Conservation (phyloP, 2,329 filamentous ascomycete genomes). For the Hypoxylon sp. region DNA sequence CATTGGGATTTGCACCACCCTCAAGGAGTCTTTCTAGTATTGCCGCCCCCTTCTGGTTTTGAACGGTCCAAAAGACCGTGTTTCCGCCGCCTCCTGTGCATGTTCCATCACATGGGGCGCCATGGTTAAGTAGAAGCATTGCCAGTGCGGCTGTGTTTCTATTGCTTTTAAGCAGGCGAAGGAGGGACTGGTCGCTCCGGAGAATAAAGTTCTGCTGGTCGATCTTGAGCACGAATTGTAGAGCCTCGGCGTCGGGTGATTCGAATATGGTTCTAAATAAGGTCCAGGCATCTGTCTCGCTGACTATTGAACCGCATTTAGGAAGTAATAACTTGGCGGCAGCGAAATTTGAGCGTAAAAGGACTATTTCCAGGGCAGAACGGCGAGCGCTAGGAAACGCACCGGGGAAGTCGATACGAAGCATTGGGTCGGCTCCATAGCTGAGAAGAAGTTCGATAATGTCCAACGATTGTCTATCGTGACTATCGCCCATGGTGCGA, state of each 20-base stretch:
- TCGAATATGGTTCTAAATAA: not conserved
- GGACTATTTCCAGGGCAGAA: slow-evolving; percentile 19
- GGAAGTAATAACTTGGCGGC: slow-evolving; percentile 14
- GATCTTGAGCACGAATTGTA: slow-evolving; percentile 5
- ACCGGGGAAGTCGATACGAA: not conserved
- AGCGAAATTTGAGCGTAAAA: not conserved
- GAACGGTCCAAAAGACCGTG: slow-evolving; percentile 26
- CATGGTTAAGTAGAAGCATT: slow-evolving; percentile 17
- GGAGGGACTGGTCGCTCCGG: not conserved
- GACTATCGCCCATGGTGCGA: not conserved
- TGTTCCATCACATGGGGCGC: not conserved
- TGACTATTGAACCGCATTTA: not conserved
- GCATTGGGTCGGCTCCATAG: slow-evolving; percentile 18
- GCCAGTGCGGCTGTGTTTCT: not conserved
- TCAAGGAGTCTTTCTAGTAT: slow-evolving; percentile 10
- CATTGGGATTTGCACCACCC: slow-evolving; percentile 17
- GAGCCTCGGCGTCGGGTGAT: not conserved
- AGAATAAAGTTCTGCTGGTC: slow-evolving; percentile 15
- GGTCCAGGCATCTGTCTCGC: slow-evolving; percentile 1
- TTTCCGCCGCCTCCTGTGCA: slow-evolving; percentile 6
- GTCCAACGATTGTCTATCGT: not conserved
- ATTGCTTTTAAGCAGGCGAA: slow-evolving; percentile 9
- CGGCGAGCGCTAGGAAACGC: too few relatives aligned
- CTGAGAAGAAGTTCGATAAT: slow-evolving; percentile 16
- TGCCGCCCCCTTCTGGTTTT: slow-evolving; percentile 10